phyloP scores from a whole-genome alignment of 495 filamentous ascomycete species.

The Pseudevernia furfuracea region DNA sequence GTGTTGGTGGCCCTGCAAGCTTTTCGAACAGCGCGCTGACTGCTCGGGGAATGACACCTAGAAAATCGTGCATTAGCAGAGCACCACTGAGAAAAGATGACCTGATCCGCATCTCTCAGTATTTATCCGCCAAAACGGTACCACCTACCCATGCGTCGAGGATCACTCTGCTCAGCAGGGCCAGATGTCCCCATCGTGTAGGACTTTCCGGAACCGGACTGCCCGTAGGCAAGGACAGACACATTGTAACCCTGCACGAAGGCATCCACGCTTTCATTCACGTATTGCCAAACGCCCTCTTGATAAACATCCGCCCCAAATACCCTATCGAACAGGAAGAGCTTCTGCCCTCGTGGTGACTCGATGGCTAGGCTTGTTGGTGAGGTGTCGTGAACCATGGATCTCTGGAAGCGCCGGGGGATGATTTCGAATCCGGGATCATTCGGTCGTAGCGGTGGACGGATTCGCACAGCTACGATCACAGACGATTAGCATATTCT shows the following conservation, averaged over 20 bases:
- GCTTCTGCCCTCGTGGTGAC: conserved; percentile 80
- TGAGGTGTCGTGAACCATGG: conserved; percentile 83
- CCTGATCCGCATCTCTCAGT: neutral
- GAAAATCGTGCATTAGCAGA: conserved; percentile 15
- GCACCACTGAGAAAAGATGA: conserved; percentile 1
- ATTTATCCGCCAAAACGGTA: neutral
- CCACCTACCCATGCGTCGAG: conserved; percentile 70
- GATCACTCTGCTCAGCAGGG: conserved; percentile 68
- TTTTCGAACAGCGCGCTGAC: conserved; percentile 82
- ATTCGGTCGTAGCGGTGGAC: conserved; percentile 71
- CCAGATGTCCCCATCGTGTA: conserved; percentile 98
- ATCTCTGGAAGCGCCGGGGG: conserved; percentile 87
- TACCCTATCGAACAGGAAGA: conserved; percentile 93
- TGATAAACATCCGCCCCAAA: conserved; percentile 80
- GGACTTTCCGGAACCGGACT: conserved; percentile 99
- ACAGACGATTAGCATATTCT: conserved; percentile 26
- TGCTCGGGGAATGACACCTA: conserved; percentile 90
- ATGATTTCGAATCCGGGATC: conserved; percentile 94
- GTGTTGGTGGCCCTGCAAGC: conserved; percentile 52
- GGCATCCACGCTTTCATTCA: conserved; percentile 80
- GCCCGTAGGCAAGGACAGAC: conserved; percentile 92
- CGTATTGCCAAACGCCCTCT: conserved; percentile 90
- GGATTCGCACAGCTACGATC: conserved; percentile 76
- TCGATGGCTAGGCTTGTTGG: conserved; percentile 81
- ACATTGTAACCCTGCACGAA: conserved; percentile 99